Percentiles rank a stretch among this genome's conserved stretches.
phyloP scores from a whole-genome alignment of 106 monocot species.

The Xerophyta viscosa region DNA sequence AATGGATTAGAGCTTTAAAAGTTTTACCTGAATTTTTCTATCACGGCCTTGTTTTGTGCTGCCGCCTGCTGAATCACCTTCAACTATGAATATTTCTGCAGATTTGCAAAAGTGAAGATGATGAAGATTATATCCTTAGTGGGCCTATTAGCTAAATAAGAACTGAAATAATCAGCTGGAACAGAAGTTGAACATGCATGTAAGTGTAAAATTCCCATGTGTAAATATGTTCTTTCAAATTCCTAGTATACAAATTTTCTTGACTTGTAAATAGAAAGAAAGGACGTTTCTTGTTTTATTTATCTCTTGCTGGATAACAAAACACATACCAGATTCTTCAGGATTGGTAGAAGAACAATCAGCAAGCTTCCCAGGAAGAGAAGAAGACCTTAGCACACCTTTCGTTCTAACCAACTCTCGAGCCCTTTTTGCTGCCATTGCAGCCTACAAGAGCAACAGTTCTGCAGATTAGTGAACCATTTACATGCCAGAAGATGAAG shows the following conservation, averaged over 20 bases:
- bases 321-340: slow-evolving; percentile 77
- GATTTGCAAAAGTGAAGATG: background rate
- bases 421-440: slow-evolving; percentile 91
- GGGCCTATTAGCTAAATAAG: too few species aligned
- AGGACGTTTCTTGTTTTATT: too few species aligned
- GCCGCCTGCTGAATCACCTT: slow-evolving; percentile 98
- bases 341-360: slow-evolving; percentile 85
- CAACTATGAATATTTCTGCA: slow-evolving; percentile 96
- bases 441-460: slow-evolving; percentile 63
- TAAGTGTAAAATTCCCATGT: too few species aligned
- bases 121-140: too few species aligned
- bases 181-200: too few species aligned
- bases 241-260: too few species aligned
- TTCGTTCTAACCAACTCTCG: slow-evolving; percentile 95
- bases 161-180: too few species aligned
- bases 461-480: too few species aligned
- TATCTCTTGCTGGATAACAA: too few species aligned
- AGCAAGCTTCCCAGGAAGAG: slow-evolving; percentile 95
- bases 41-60: slow-evolving; percentile 99
- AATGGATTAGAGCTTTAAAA: background rate
- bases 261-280: too few species aligned
- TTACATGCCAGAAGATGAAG: background rate
- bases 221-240: too few species aligned
- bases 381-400: slow-evolving; percentile 89
- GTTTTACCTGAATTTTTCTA: slow-evolving; percentile 86